phyloP scores from a whole-genome alignment of 1,139 yeast genomes.

The Hemisphaericaspora xylanilytica region DNA sequence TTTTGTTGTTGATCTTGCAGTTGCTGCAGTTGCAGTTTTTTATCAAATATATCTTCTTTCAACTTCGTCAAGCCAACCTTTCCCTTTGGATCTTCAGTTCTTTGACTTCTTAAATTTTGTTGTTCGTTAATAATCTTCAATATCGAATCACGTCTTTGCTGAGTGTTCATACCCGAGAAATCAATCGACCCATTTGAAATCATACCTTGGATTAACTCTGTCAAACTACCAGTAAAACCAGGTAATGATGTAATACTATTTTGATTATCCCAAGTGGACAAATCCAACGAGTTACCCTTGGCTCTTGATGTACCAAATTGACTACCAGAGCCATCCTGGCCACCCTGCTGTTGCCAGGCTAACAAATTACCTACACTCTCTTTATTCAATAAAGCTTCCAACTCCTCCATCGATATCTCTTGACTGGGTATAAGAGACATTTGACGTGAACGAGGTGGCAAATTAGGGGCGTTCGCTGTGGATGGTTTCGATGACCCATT shows the following conservation, averaged over 20 bases:
- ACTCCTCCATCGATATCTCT: constrained; percentile 35
- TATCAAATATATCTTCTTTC: constrained; percentile 45
- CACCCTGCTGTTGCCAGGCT: constrained; percentile 24
- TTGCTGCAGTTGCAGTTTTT: constrained; percentile 11
- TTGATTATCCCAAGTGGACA: constrained; percentile 19
- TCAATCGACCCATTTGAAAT: constrained; percentile 41
- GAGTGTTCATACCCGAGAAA: constrained; percentile 40
- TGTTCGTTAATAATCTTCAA: constrained; percentile 38
- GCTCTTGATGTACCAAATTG: constrained; percentile 11
- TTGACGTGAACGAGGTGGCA: constrained; percentile 17
- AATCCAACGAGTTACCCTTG: constrained; percentile 32
- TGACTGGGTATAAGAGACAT: constrained; percentile 16
- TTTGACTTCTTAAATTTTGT: constrained; percentile 19
- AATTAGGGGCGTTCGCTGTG: constrained; percentile 7
- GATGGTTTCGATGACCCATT: constrained; percentile 1
- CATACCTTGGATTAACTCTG: constrained; percentile 37
- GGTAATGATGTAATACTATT: constrained; percentile 24
- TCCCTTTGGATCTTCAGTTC: constrained; percentile 14
- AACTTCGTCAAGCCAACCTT: constrained; percentile 20
- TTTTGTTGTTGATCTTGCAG: no score
- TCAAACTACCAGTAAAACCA: constrained; percentile 35
- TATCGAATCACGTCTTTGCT: constrained; percentile 44
- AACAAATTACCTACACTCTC: constrained; percentile 39
- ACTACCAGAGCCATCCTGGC: constrained; percentile 7
- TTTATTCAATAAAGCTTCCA: constrained; percentile 43